A percentile compares a stretch with the other conserved stretches of the same genome.
Evolutionary conservation across 495 filamentous ascomycete genomes (phyloP).

Genomic region (Cladorrhinum samala): DNA sequence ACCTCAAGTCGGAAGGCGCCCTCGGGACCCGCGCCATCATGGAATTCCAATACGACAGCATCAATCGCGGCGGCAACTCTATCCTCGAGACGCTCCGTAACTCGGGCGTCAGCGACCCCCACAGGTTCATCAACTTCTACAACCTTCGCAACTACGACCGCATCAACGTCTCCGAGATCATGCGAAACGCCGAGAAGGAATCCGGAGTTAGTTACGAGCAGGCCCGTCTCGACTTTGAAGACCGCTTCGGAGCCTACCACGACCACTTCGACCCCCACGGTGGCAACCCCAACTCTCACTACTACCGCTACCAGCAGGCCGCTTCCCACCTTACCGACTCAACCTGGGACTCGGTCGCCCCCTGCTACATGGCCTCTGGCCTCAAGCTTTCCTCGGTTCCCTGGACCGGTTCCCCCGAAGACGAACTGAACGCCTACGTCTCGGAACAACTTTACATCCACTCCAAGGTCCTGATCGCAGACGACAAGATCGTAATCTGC

Average conservation of each 20-base stretch:
- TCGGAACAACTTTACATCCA: slow-evolving; percentile 93
- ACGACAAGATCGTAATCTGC: slow-evolving; percentile 82
- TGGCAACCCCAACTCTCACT: slow-evolving; percentile 36
- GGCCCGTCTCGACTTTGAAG: slow-evolving; percentile 62
- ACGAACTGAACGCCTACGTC: slow-evolving; percentile 83
- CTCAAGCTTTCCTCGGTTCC: slow-evolving; percentile 69
- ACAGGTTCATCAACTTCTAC: slow-evolving; percentile 88
- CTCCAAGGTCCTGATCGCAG: slow-evolving; percentile 88
- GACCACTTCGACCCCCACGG: slow-evolving; percentile 10
- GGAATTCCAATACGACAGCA: slow-evolving; percentile 77
- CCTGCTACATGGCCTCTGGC: slow-evolving; percentile 81
- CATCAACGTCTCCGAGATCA: slow-evolving; percentile 64
- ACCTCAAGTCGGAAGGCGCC: slow-evolving; percentile 69
- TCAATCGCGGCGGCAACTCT: slow-evolving; percentile 78
- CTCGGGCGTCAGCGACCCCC: slow-evolving; percentile 60
- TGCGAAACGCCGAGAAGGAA: slow-evolving; percentile 57
- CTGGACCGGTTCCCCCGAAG: slow-evolving; percentile 66
- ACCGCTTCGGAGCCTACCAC: slow-evolving; percentile 29
- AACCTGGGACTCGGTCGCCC: slow-evolving; percentile 69
- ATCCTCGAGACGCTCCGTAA: slow-evolving; percentile 75
- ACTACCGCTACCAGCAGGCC: slow-evolving; percentile 60
- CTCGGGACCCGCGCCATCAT: slow-evolving; percentile 90
- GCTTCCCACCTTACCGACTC: slow-evolving; percentile 47
- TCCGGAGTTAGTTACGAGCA: slow-evolving; percentile 70
- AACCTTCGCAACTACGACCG: slow-evolving; percentile 91